Evolutionary conservation across 2,329 filamentous ascomycete genomes (phyloP), one percentile per base, ranked within the genome.

Genomic region (Phialophora expanda): DNA sequence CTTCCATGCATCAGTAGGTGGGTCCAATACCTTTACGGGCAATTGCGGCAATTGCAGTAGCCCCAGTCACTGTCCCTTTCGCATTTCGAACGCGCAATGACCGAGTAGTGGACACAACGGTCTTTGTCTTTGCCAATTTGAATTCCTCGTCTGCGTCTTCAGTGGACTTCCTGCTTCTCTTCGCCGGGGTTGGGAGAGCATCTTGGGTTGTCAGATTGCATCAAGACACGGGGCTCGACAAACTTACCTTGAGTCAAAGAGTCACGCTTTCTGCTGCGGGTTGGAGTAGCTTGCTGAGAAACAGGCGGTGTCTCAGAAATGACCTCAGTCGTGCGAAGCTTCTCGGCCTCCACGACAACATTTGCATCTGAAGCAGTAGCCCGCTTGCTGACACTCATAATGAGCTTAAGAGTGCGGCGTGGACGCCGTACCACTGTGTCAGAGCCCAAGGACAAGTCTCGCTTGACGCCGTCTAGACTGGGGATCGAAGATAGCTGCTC

Each of bases 1-100:
- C 38, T 17, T 44, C n/a, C 17, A n/a, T 44, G 17, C 38, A 44
- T 7, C 38, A 44, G 38, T n/a, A 7, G 6, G 14, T 8, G 6
- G 38, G 7, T n/a, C 2, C 38, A 44, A 44, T 44, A 44, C 38
- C 38, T 44, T 0, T n/a, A 14, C 28, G 17, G 28, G 38, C 8
- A 48, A 20, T 30, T 8, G 9, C 51, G 28, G 38, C 8, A 48
- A 20, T 30, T 8, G 4, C 51, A 6, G 30, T 30, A 7, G 28
- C n/a, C 14, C 48, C 48, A 24, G 58, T 53, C 12, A 61, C 58
- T n/a, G 46, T 61, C 6, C 58, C 48, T 14, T 61, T 30, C 26
- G n/a, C 58, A 7, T 24, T 38, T 9, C 58, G 58, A 51, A 12
- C 24, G 17, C 58, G 58, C 44, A 61, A 46, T n/a, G 2, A 20